Evolutionary conservation across 306 rosid genomes (phyloP), one percentile per base, ranked within the genome.

Genomic region (Casuarina cunninghamiana): DNA sequence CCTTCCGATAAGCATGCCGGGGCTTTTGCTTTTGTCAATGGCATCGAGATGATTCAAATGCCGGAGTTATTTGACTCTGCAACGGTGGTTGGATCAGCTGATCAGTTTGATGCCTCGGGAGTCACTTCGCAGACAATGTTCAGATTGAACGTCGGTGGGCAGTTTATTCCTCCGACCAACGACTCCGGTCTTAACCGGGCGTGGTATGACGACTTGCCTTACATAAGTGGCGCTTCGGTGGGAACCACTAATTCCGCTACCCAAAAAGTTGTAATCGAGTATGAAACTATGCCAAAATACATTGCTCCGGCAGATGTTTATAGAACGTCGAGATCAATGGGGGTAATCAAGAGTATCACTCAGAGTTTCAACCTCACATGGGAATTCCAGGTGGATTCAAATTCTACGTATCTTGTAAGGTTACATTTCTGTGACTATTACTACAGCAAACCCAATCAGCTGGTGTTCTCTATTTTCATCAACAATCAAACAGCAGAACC

Each of bases 101-200:
- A 54, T 37, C 84, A 83, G 68, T 12, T 81, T n/a, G 91, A 81
- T 21, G 57, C 77, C 38, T 81, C 62, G 8, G 74, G 71, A 44
- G 0, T 74, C 72, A 75, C 77, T 73, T 45, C 80, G 26, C 86
- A 88, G 77, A 85, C 91, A 53, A 83, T 88, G 89, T 76, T 69
- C n/a, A 85, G 91, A 37, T 49, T 88, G 3, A 88, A 88, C 15
- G 89, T 85, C 21, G 91, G 89, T 4, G 91, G 91, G n/a, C 83
- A 88, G 13, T 85, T 78, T 46, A 78, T 88, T 57, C 79, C 89
- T 46, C 80, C 89, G 13, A 16, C 50, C 13, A 80, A 88, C 53
- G 91, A 88, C 46, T 83, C 87, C 53, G 84, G 73, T 67, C 87
- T 88, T 63, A 65, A 76, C 11, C 86, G 91, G 73, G 75, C 62